Conservation (phyloP, 805 yeast species). For the Candida xiaguanensis region DNA sequence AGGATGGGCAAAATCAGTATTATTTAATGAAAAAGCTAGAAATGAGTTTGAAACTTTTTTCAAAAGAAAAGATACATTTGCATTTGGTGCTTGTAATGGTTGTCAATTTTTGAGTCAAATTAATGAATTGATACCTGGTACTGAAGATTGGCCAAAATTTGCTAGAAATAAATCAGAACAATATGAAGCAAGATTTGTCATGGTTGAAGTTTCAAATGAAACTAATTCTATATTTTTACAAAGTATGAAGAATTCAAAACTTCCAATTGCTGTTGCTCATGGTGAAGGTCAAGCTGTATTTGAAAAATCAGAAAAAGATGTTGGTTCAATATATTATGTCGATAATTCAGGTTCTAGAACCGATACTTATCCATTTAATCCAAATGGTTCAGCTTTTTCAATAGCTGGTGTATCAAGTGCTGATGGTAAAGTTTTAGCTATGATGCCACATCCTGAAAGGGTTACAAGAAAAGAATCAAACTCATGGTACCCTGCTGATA, state of each 20-base stretch:
- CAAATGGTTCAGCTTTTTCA: slow-evolving; percentile 93
- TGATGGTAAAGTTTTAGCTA: slow-evolving; percentile 91
- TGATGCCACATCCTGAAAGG: slow-evolving; percentile 99
- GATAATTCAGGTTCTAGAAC: slow-evolving; percentile 89
- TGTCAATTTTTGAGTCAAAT: slow-evolving; percentile 93
- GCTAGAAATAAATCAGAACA: slow-evolving; percentile 91
- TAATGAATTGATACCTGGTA: slow-evolving; percentile 84
- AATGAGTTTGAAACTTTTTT: slow-evolving; percentile 76
- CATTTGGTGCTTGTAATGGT: slow-evolving; percentile 98
- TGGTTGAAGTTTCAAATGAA: slow-evolving; percentile 70
- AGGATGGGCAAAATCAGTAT: slow-evolving; percentile 97
- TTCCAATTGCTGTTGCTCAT: slow-evolving; percentile 98
- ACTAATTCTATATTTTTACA: slow-evolving; percentile 68
- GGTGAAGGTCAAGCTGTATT: slow-evolving; percentile 96
- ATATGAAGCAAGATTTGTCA: slow-evolving; percentile 90
- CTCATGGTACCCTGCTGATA: slow-evolving; percentile 76
- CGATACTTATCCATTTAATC: slow-evolving; percentile 85
- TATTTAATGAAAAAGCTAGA: slow-evolving; percentile 76
- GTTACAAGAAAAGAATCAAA: slow-evolving; percentile 82
- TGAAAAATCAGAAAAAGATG: slow-evolving; percentile 43
- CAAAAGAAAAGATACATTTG: slow-evolving; percentile 88
- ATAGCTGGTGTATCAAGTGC: slow-evolving; percentile 88
- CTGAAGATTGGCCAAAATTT: slow-evolving; percentile 93
- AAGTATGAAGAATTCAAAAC: slow-evolving; percentile 87
- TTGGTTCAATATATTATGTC: slow-evolving; percentile 72